Conservation (phyloP, 257 asterid genomes). For the Nyctanthes arbortristis region DNA sequence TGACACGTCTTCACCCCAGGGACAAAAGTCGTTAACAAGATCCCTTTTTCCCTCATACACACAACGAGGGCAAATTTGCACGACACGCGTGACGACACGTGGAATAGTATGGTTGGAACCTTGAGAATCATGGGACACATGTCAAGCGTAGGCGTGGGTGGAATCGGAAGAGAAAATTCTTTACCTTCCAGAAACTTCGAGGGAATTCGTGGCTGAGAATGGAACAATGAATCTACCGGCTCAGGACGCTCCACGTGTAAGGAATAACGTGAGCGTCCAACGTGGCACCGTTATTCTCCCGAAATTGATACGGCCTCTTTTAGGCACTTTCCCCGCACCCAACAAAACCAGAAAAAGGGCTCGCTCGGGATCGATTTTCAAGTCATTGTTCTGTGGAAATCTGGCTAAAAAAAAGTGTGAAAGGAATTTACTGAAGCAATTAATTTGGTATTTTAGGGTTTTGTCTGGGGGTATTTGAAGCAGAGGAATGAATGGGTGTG, state of each 20-base stretch:
- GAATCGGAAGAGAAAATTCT: conserved; percentile 28
- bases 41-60: not conserved
- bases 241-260: conserved; percentile 37
- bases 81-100: conserved; percentile 18
- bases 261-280: conserved; percentile 43
- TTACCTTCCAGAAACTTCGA: conserved; percentile 57
- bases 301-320: conserved; percentile 45
- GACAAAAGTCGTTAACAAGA: not conserved
- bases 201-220: conserved; percentile 45
- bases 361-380: not conserved
- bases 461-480: conserved; percentile 1
- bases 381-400: not conserved
- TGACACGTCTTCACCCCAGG: not conserved
- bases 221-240: conserved; percentile 30
- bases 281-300: conserved; percentile 37
- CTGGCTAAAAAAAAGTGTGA: not conserved
- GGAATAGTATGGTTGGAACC: conserved; percentile 13
- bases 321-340: conserved; percentile 31
- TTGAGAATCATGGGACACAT: conserved; percentile 10
- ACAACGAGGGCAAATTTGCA: not conserved
- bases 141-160: conserved; percentile 7
- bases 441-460: not conserved
- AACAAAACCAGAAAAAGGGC: conserved; percentile 4
- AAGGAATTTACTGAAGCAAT: not conserved
- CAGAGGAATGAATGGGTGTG: conserved; percentile 59